Evolutionary conservation across 768 basidiomycete species (phyloP).

Genomic region (Tylopilus plumbeoviolaceoides): DNA sequence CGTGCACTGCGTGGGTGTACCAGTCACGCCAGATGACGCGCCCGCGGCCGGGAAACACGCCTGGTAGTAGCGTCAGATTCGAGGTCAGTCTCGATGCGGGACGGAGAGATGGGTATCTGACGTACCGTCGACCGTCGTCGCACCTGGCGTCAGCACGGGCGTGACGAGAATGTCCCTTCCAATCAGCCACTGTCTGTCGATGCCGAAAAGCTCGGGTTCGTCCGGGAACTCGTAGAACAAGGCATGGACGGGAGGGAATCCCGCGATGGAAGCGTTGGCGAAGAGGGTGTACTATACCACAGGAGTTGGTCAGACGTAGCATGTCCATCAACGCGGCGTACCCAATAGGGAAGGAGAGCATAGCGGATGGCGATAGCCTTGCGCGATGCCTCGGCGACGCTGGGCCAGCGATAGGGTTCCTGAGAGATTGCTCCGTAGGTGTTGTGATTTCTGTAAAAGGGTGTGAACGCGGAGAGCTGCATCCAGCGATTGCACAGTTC

Average conservation of each 20-base stretch:
- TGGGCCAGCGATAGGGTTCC: constrained; percentile 76
- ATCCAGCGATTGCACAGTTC: constrained; percentile 7
- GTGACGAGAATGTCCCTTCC: constrained; percentile 70
- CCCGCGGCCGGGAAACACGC: constrained; percentile 59
- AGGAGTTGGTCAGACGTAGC: constrained; percentile 24
- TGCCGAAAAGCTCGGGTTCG: constrained; percentile 55
- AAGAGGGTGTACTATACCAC: constrained; percentile 61
- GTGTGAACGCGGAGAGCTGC: constrained; percentile 1
- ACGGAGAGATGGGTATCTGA: background rate
- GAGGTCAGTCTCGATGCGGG: background rate
- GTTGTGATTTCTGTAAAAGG: constrained; percentile 43
- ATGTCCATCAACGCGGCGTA: constrained; percentile 14
- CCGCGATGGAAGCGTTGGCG: constrained; percentile 55
- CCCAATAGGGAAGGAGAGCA: constrained; percentile 72
- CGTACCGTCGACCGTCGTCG: constrained; percentile 59
- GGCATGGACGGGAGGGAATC: constrained; percentile 67
- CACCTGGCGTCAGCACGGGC: constrained; percentile 66
- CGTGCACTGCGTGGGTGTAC: constrained; percentile 58
- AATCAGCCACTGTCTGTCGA: constrained; percentile 68
- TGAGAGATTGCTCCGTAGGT: constrained; percentile 59
- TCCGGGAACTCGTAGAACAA: constrained; percentile 76
- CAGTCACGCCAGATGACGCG: constrained; percentile 62
- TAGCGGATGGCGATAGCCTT: constrained; percentile 66
- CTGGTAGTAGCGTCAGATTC: constrained; percentile 26
- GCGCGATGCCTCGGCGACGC: constrained; percentile 68